Base-by-base conservation (phyloP, 306 rosid species). In the Malus fusca region DNA sequence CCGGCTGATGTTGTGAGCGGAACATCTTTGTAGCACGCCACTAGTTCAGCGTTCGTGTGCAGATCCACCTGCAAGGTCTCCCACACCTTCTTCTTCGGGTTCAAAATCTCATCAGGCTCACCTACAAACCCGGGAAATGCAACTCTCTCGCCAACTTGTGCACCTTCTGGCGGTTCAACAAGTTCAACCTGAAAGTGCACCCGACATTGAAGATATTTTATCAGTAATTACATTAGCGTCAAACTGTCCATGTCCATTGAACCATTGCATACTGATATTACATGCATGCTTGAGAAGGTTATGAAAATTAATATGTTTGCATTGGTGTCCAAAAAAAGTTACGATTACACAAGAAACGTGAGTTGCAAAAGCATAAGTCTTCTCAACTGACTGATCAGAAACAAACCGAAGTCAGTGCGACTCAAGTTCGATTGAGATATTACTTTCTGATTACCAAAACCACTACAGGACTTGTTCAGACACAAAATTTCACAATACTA, bases 31-130 rank as follows among this genome's bases (percentile, higher is more conserved):
- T 78, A 90, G 79, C 96, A 95, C 4, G 98, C 98, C 59, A 88
- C 90, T 10, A 84, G 76, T 14, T 89, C 89, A 53, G 74, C 60
- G 65, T 88, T 89, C 1, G 75, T 72, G 51, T 66, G 88, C 67
- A 95, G 84, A 84, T 92, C 93, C 0, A 92, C 98, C 77, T 95
- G 97, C 88, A 95, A 77, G 11, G 97, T 88, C 67, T 95, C 98
- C 95, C 95, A 95, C 3, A 95, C 93, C 78, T 89, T 92, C 90
- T 92, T 95, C 87, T 95, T 95, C 3, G 98, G 97, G 83, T 95
- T 95, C 46, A 95, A 77, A 26, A 90, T 78, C 22, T 85, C 90
- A 69, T 92, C 97, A 8, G 98, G 91, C 78, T 79, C 79, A n/a
- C 98, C 97, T 79, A 83, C 87, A 14, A 68, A 69, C 37, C 97